Base-by-base conservation (phyloP, 1,284 basidiomycete genomes). In the Apiotrichum sp. region DNA sequence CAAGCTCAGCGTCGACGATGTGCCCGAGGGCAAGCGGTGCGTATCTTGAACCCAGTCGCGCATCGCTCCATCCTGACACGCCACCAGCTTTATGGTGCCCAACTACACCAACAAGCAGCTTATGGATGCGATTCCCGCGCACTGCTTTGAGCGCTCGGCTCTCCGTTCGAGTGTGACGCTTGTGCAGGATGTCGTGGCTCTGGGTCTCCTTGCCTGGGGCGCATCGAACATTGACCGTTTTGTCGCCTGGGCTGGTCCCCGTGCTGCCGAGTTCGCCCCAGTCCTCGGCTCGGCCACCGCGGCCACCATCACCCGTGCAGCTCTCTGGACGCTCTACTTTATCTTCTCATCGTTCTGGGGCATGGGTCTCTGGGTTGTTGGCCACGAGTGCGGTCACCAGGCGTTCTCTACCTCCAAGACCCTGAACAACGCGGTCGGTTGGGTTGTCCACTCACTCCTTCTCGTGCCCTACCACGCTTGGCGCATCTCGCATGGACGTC, bases 401-500 rank as follows among this genome's bases (percentile, higher is more conserved):
- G 89, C 89, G 0, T 98, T 91, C 81, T 95, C 91, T 22, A 86
- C 92, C 61, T 93, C 87, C 64, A 98, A 97, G 80, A 75, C 80
- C 38, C 81, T 98, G 76, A 98, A 98, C 81, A 92, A 98, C 81
- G 75, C 84, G 39, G 89, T 95, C 61, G 95, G 95, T 34, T 96
- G 90, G 89, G 74, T 97, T 59, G 80, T 98, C 38, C 96, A 98
- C 77, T 96, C 93, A 43, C 83, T 82, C 56, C 84, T 98, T 50
- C 86, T 96, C 52, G 95, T 98, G 14, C 95, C 96, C 11, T 98
- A 93, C 79, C 93, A 98, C 74, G 90, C 92, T 14, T 98, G 96
- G 96, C 83, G 93, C 62, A 93, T 98, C 75, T 89, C 88, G 64
- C 95, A 98, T 75, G 91, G 84, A 38, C 93, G 93, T 74, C 95